These are phyloP conservation scores for Lentinus brumalis DNA, from an alignment of 768 basidiomycete species.

Conservation along the genomic window DNA sequence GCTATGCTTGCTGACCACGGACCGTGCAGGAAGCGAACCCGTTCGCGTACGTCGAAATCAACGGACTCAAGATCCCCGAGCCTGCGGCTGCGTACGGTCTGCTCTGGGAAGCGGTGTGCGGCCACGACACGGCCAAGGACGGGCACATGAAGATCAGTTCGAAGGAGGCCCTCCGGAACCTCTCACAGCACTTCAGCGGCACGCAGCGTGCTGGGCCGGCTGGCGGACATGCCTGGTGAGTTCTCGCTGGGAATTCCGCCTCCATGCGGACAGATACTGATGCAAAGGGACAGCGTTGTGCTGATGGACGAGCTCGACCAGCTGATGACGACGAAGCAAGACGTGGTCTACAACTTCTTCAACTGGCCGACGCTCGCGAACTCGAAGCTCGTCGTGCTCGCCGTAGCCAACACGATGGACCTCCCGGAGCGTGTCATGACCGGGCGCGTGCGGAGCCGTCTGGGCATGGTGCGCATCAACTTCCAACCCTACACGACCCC, in stretches of 20 bases:
- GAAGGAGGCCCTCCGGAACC: slow-evolving; percentile 80
- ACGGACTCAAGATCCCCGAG: slow-evolving; percentile 89
- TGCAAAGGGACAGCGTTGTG: slow-evolving; percentile 66
- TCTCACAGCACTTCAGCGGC: slow-evolving; percentile 77
- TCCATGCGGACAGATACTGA: not conserved
- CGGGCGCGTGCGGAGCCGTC: slow-evolving; percentile 87
- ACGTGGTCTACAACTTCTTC: slow-evolving; percentile 99
- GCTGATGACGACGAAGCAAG: slow-evolving; percentile 92
- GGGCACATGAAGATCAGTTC: slow-evolving; percentile 68
- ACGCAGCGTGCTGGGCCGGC: slow-evolving; percentile 64
- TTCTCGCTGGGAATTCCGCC: slow-evolving; percentile 18
- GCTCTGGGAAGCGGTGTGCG: slow-evolving; percentile 92
- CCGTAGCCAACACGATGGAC: slow-evolving; percentile 98
- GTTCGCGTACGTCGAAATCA: slow-evolving; percentile 95
- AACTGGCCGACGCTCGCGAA: slow-evolving; percentile 95
- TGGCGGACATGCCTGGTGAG: slow-evolving; percentile 85
- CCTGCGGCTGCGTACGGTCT: slow-evolving; percentile 88
- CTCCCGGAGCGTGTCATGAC: slow-evolving; percentile 92
- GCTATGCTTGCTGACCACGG: not conserved
- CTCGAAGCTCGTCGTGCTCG: slow-evolving; percentile 91
- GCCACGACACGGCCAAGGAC: slow-evolving; percentile 63
- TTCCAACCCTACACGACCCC: slow-evolving; percentile 84
- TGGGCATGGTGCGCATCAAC: slow-evolving; percentile 90
- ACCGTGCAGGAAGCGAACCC: slow-evolving; percentile 79
- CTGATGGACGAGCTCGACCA: slow-evolving; percentile 99